These are phyloP conservation scores for Trichoderma orchidacearum DNA, from an alignment of 495 filamentous ascomycete species.

Conservation along the genomic window DNA sequence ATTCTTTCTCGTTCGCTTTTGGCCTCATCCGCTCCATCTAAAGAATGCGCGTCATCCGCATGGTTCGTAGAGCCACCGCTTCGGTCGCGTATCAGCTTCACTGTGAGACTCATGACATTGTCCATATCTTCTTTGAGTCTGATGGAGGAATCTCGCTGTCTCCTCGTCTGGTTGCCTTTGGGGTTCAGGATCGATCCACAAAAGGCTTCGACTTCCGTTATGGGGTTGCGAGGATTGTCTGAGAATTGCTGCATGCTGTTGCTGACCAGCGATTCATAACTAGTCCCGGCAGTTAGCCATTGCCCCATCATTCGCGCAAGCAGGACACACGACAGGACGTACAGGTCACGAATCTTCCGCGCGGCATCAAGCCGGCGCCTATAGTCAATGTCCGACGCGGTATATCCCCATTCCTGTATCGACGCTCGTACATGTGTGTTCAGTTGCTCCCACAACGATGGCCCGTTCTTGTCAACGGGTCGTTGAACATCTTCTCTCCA, in stretches of 20 bases:
- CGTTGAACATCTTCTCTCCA: slow-evolving; percentile 40
- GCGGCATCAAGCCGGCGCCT: slow-evolving; percentile 11
- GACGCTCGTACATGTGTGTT: background rate
- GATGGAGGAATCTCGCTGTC: slow-evolving; percentile 48
- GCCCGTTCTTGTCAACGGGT: slow-evolving; percentile 6
- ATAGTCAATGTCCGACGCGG: background rate
- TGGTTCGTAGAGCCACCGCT: background rate
- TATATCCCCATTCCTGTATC: background rate
- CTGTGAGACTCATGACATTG: slow-evolving; percentile 29
- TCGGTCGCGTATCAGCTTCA: slow-evolving; percentile 20
- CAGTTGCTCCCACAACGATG: slow-evolving; percentile 24
- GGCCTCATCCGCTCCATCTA: slow-evolving; percentile 3
- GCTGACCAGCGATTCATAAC: slow-evolving; percentile 51
- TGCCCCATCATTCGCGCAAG: background rate
- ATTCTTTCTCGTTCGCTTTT: background rate
- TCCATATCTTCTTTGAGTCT: slow-evolving; percentile 51
- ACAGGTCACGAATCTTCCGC: slow-evolving; percentile 39
- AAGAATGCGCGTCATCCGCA: background rate
- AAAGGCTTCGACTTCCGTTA: slow-evolving; percentile 68
- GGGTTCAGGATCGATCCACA: slow-evolving; percentile 58
- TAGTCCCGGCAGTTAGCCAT: slow-evolving; percentile 10
- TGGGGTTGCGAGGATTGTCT: slow-evolving; percentile 37
- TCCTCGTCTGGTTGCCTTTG: slow-evolving; percentile 38
- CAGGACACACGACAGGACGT: slow-evolving; percentile 7
- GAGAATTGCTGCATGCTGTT: slow-evolving; percentile 44